phyloP scores from a whole-genome alignment of 441 rosid genomes.

The Arabidopsis lyrata region DNA sequence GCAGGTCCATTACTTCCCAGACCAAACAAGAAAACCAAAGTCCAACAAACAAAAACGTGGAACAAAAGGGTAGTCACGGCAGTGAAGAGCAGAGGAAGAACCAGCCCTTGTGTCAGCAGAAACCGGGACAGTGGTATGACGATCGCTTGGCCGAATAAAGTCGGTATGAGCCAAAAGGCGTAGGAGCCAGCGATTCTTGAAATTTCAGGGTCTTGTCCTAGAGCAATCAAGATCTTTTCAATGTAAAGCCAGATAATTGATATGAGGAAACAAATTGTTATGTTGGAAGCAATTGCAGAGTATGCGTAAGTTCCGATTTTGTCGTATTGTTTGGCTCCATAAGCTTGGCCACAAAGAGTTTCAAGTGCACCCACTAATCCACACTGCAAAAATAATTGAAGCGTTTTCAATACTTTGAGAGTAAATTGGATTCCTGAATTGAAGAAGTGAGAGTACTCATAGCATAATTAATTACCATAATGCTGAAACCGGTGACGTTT shows the following conservation, averaged over 20 bases:
- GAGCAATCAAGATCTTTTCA: conserved; percentile 50
- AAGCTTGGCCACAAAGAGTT: conserved; percentile 74
- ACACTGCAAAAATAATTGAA: conserved; percentile 34
- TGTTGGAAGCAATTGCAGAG: conserved; percentile 49
- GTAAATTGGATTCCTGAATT: not conserved
- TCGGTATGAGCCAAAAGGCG: conserved; percentile 55
- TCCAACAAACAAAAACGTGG: conserved; percentile 31
- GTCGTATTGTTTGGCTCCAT: conserved; percentile 59
- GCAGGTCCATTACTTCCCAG: conserved; percentile 43
- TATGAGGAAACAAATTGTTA: conserved; percentile 51
- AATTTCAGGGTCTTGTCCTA: conserved; percentile 59
- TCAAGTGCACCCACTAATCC: conserved; percentile 64
- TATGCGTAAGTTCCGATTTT: conserved; percentile 57
- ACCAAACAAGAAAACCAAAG: conserved; percentile 20
- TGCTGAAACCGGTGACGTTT: conserved; percentile 14
- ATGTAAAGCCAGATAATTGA: conserved; percentile 59
- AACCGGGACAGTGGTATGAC: conserved; percentile 35
- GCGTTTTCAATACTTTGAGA: not conserved
- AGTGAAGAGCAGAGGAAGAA: conserved; percentile 36
- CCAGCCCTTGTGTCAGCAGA: conserved; percentile 40
- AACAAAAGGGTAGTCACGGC: conserved; percentile 36
- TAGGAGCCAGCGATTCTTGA: conserved; percentile 51
- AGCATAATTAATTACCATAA: conserved; percentile 5
- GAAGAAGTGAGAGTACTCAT: not conserved
- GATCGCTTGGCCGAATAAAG: conserved; percentile 47